Evolutionary conservation across 2,329 filamentous ascomycete genomes (phyloP).

Genomic region (Nemania bipapillata): DNA sequence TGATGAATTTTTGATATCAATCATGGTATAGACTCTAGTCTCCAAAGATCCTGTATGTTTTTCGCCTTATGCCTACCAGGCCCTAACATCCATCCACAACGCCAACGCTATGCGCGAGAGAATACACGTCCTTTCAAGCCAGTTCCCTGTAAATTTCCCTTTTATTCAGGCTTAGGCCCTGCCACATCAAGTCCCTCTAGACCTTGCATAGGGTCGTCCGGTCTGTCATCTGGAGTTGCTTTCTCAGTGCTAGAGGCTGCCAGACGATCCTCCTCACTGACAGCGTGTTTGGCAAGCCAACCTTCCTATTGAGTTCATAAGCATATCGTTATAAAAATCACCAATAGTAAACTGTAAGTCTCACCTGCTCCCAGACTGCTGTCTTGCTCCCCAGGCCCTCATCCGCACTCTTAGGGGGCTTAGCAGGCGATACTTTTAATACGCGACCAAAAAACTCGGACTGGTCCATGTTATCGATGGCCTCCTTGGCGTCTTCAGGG

Average conservation of each 20-base stretch:
- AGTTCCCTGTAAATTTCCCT: conserved; percentile 27
- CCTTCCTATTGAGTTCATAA: conserved; percentile 73
- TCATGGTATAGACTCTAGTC: conserved; percentile 45
- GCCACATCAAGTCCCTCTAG: conserved; percentile 93
- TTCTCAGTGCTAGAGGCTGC: conserved; percentile 65
- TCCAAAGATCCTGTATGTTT: conserved; percentile 37
- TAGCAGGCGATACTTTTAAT: conserved; percentile 91
- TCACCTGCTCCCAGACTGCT: conserved; percentile 95
- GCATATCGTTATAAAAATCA: conserved; percentile 32
- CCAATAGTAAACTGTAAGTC: conserved; percentile 43
- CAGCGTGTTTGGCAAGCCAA: conserved; percentile 89
- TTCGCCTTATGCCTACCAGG: conserved; percentile 38
- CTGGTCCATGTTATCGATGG: conserved; percentile 99
- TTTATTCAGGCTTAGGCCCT: conserved; percentile 81
- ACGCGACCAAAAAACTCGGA: conserved; percentile 92
- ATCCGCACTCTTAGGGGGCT: conserved; percentile 86
- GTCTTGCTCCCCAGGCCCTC: conserved; percentile 92
- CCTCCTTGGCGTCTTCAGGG: conserved; percentile 85
- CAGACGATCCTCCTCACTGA: conserved; percentile 79
- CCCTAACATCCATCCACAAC: conserved; percentile 42
- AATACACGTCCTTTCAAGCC: conserved; percentile 42
- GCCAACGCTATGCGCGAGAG: conserved; percentile 51
- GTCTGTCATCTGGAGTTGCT: conserved; percentile 61
- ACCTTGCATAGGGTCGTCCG: conserved; percentile 93
- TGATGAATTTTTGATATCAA: conserved; percentile 45